phyloP scores from a whole-genome alignment of 2,329 filamentous ascomycete genomes.

The Aspergillus phoenicis region DNA sequence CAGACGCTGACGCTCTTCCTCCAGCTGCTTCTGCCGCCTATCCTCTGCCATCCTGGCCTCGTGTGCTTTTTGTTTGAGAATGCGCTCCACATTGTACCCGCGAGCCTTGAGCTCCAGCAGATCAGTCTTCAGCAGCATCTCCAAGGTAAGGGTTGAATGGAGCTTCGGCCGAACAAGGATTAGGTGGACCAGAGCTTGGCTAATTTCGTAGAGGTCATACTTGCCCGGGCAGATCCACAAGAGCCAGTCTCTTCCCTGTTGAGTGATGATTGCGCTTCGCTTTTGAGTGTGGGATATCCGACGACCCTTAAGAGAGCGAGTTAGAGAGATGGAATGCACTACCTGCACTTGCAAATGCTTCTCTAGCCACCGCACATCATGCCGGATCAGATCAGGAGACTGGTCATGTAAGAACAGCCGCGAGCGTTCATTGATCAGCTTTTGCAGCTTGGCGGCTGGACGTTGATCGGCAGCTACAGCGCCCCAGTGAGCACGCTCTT shows the following conservation, averaged over 20 bases:
- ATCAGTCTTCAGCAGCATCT: constrained; percentile 85
- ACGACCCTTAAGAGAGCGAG: constrained; percentile 72
- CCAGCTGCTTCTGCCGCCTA: constrained; percentile 70
- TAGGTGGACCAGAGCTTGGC: constrained; percentile 79
- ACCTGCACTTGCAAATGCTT: constrained; percentile 77
- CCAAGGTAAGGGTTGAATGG: constrained; percentile 85
- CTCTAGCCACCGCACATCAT: constrained; percentile 88
- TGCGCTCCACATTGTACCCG: constrained; percentile 95
- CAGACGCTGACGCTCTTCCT: constrained; percentile 70
- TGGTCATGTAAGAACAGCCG: constrained; percentile 90
- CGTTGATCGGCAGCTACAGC: constrained; percentile 66
- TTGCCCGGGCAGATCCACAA: constrained; percentile 75
- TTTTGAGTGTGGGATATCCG: constrained; percentile 72
- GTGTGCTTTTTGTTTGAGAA: constrained; percentile 81
- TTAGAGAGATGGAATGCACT: constrained; percentile 76
- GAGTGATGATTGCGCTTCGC: constrained; percentile 70
- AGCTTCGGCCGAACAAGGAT: constrained; percentile 81
- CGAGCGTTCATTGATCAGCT: constrained; percentile 81
- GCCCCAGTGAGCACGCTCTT: constrained; percentile 76
- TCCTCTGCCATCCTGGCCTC: constrained; percentile 87
- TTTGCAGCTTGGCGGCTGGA: constrained; percentile 69
- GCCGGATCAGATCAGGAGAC: constrained; percentile 74
- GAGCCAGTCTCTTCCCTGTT: constrained; percentile 59
- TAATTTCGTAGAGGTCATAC: constrained; percentile 89
- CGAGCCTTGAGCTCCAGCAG: constrained; percentile 79